Conservation (phyloP, 371 early-diverging fungal genomes). For the Mortierella sp. region DNA sequence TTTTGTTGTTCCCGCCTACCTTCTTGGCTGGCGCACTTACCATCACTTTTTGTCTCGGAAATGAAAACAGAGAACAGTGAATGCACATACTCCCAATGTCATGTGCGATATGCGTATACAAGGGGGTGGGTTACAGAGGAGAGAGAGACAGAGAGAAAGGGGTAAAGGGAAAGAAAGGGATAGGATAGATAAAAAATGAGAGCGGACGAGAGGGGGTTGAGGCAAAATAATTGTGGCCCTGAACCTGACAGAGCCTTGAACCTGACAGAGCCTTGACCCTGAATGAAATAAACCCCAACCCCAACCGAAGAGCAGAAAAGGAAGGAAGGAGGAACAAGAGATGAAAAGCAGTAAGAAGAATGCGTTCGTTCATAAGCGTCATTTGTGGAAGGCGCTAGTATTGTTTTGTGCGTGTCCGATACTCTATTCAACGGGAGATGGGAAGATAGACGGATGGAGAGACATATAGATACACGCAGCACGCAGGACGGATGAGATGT, state of each 20-base stretch:
- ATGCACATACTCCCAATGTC: too few species aligned
- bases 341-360: not conserved
- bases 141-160: not conserved
- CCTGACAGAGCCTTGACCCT: not conserved
- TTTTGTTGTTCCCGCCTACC: not conserved
- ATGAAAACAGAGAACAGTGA: conserved; percentile 7
- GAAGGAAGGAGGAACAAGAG: not conserved
- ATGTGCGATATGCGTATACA: not conserved
- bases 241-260: not conserved
- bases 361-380: not conserved
- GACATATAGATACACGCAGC: too few species aligned
- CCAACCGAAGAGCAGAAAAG: not conserved
- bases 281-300: not conserved
- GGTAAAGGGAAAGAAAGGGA: not conserved
- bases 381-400: not conserved
- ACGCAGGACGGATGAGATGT: too few species aligned
- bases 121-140: not conserved
- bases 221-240: not conserved
- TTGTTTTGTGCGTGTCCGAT: not conserved
- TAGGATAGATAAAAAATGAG: not conserved
- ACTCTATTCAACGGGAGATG: too few species aligned
- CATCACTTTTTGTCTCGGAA: not conserved
- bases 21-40: not conserved
- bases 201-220: not conserved
- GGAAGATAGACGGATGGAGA: too few species aligned